phyloP scores from a whole-genome alignment of 441 rosid species.

The Erysimum pusillum region DNA sequence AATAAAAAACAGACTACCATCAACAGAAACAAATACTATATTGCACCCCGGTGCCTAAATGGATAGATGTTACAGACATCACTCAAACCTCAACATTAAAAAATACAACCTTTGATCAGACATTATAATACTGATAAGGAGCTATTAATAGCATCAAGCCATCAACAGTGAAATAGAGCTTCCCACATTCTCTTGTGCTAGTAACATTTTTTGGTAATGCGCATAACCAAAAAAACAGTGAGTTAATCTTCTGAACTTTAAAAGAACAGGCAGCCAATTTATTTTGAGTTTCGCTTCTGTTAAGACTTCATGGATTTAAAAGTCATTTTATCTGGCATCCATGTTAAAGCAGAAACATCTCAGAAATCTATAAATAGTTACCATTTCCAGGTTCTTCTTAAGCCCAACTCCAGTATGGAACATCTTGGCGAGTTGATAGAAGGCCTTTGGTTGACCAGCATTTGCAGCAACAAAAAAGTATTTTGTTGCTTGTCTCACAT shows the following conservation, averaged over 20 bases:
- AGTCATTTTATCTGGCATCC: slow-evolving; percentile 13
- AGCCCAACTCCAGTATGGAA: slow-evolving; percentile 97
- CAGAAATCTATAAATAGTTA: slow-evolving; percentile 43
- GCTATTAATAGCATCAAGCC: neutral
- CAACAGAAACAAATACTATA: neutral
- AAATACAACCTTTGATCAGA: neutral
- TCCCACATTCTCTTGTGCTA: neutral
- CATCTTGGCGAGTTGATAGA: slow-evolving; percentile 99
- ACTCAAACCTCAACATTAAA: neutral
- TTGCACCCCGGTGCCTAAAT: slow-evolving; percentile 4
- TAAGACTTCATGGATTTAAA: neutral
- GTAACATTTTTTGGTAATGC: neutral
- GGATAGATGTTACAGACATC: neutral
- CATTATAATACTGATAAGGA: slow-evolving; percentile 10
- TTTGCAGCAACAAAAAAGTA: slow-evolving; percentile 88
- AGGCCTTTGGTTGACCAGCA: slow-evolving; percentile 96
- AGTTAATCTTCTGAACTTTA: neutral
- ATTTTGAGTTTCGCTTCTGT: neutral
- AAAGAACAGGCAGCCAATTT: slow-evolving; percentile 1
- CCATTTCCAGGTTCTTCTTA: slow-evolving; percentile 80
- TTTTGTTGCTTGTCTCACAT: slow-evolving; percentile 80
- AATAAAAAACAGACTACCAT: slow-evolving; percentile 8
- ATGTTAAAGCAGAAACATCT: slow-evolving; percentile 9
- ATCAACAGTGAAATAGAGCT: neutral
- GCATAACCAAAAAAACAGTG: neutral